A percentile compares a stretch with the other conserved stretches of the same genome.
phyloP scores from a whole-genome alignment of 257 asterid genomes.

The Solanum pimpinellifolium region DNA sequence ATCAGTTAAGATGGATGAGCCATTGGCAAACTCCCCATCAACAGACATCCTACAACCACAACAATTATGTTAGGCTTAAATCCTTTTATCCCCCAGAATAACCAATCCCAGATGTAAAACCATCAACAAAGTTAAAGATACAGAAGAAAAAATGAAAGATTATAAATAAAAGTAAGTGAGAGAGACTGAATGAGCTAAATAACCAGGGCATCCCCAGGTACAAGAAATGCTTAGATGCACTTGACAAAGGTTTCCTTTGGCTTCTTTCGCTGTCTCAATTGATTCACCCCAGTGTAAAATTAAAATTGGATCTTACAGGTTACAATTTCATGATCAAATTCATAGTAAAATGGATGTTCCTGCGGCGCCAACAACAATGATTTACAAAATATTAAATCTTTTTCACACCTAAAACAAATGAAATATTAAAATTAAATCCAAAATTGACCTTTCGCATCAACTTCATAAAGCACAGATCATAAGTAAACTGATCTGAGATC shows the following conservation, averaged over 20 bases:
- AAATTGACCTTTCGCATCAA: neutral
- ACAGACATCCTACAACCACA: constrained; percentile 3
- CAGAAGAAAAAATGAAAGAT: neutral
- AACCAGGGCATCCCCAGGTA: neutral
- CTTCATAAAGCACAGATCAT: neutral
- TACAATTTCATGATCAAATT: neutral
- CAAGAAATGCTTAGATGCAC: neutral
- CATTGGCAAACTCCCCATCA: neutral
- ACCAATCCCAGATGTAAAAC: neutral
- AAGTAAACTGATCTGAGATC: neutral
- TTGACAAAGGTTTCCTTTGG: neutral
- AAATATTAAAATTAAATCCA: neutral
- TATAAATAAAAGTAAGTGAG: neutral
- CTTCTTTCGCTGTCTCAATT: neutral
- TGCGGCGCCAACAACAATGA: neutral
- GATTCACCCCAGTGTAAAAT: neutral
- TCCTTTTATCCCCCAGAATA: neutral
- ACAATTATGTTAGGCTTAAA: neutral
- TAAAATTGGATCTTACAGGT: neutral
- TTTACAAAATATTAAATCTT: neutral
- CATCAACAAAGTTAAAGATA: neutral
- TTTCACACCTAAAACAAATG: neutral
- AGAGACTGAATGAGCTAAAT: neutral
- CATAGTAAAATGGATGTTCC: neutral
- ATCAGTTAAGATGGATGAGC: neutral